Percentiles rank a stretch among this genome's conserved stretches.
phyloP scores from a whole-genome alignment of 2,329 filamentous ascomycete genomes.

The Lachnellula arida region DNA sequence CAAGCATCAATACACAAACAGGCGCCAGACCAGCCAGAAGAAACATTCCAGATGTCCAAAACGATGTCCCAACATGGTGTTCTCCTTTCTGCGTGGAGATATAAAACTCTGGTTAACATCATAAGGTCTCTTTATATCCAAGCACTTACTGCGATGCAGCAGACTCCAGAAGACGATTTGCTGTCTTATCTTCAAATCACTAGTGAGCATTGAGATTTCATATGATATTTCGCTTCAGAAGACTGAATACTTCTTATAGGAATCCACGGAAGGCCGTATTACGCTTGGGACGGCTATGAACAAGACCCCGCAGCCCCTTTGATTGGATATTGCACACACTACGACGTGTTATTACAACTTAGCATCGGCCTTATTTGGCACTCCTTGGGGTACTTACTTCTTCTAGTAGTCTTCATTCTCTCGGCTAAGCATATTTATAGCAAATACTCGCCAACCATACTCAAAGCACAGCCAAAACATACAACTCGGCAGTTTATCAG shows the following conservation, averaged over 20 bases:
- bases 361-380: constrained; percentile 52
- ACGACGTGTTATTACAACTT: constrained; percentile 31
- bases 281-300: constrained; percentile 7
- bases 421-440: constrained; percentile 29
- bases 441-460: constrained; percentile 47
- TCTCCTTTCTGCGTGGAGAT: constrained; percentile 6
- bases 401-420: constrained; percentile 15
- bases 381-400: constrained; percentile 45
- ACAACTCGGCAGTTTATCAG: constrained; percentile 35
- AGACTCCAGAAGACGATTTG: constrained; percentile 1
- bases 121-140: constrained; percentile 13
- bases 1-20: constrained; percentile 11
- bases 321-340: constrained; percentile 49
- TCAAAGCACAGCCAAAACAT: constrained; percentile 38
- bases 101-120: constrained; percentile 10
- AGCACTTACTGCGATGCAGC: constrained; percentile 8
- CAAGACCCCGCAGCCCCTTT: not conserved
- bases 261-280: constrained; percentile 12
- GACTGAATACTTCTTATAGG: not conserved
- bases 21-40: constrained; percentile 20
- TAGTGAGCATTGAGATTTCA: not conserved
- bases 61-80: constrained; percentile 17
- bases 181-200: constrained; percentile 11
- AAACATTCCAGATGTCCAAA: constrained; percentile 23
- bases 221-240: not conserved